These are phyloP conservation scores for Eucalyptus marginata DNA, from an alignment of 345 rosid genomes.

Conservation along the genomic window DNA sequence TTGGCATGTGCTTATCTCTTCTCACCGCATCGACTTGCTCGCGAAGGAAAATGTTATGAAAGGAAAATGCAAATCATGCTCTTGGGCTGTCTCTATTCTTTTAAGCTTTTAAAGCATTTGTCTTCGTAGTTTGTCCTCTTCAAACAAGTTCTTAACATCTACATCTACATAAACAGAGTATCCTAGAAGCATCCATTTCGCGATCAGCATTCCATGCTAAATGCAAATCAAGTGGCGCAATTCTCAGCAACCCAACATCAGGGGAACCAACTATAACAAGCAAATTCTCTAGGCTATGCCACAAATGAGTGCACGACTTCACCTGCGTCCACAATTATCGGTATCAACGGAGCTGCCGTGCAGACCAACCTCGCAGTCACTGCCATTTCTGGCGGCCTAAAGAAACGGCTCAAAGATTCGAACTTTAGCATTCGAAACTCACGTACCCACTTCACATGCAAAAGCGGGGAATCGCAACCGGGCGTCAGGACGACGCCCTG, in stretches of 20 bases:
- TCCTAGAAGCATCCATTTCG: not conserved
- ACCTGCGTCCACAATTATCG: conserved; percentile 34
- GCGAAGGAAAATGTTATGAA: not conserved
- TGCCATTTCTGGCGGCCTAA: conserved; percentile 42
- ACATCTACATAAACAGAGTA: not conserved
- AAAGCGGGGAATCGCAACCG: too few relatives aligned
- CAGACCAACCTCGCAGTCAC: conserved; percentile 30
- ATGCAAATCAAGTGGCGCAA: not conserved
- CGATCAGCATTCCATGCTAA: not conserved
- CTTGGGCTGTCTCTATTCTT: not conserved
- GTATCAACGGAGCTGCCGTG: conserved; percentile 26
- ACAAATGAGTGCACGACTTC: not conserved
- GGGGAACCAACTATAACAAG: not conserved
- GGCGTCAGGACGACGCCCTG: too few relatives aligned
- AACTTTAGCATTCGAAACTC: not conserved
- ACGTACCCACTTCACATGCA: too few relatives aligned
- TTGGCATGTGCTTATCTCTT: not conserved
- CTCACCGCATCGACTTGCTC: not conserved
- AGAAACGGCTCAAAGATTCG: not conserved
- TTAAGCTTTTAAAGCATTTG: not conserved
- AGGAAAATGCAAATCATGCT: not conserved
- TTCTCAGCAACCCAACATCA: not conserved
- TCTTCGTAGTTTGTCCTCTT: not conserved
- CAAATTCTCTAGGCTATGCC: not conserved
- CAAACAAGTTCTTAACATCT: not conserved